These are phyloP conservation scores for Chaetoceros muelleri DNA, from an alignment of 108 stramenopile genomes.

Conservation along the genomic window DNA sequence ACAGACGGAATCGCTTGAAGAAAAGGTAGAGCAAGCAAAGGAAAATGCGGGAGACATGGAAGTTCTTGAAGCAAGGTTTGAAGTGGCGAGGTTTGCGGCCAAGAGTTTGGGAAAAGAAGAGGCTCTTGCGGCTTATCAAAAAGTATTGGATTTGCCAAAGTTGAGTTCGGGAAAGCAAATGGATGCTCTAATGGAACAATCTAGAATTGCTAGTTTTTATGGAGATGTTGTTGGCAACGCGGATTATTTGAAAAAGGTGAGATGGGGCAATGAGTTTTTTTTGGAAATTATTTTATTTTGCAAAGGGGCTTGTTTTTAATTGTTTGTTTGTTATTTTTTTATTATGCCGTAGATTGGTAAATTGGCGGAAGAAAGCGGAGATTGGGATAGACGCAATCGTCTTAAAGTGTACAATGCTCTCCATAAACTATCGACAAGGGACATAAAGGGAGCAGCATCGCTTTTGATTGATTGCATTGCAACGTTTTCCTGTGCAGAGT, in stretches of 20 bases:
- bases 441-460: slow-evolving; percentile 74
- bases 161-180: slow-evolving; percentile 92
- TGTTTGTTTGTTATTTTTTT: slow-evolving; percentile 6
- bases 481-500: slow-evolving; percentile 93
- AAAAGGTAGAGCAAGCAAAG: slow-evolving; percentile 61
- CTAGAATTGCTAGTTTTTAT: slow-evolving; percentile 82
- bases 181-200: slow-evolving; percentile 88
- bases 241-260: slow-evolving; percentile 50
- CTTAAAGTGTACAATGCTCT: slow-evolving; percentile 90
- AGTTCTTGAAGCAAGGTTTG: slow-evolving; percentile 86
- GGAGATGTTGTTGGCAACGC: slow-evolving; percentile 48
- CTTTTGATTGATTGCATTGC: slow-evolving; percentile 89
- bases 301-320: slow-evolving; percentile 17
- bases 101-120: slow-evolving; percentile 67
- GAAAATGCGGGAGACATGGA: slow-evolving; percentile 96
- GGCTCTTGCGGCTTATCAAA: slow-evolving; percentile 76
- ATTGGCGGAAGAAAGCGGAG: slow-evolving; percentile 84
- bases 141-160: slow-evolving; percentile 75
- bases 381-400: slow-evolving; percentile 99
- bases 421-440: slow-evolving; percentile 59
- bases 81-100: slow-evolving; percentile 79
- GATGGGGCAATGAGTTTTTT: slow-evolving; percentile 7
- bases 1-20: slow-evolving; percentile 30
- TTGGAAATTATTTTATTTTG: slow-evolving; percentile 5
- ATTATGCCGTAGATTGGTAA: slow-evolving; percentile 39